Conservation (phyloP, 257 asterid genomes). For the Nicotiana tomentosiformis region DNA sequence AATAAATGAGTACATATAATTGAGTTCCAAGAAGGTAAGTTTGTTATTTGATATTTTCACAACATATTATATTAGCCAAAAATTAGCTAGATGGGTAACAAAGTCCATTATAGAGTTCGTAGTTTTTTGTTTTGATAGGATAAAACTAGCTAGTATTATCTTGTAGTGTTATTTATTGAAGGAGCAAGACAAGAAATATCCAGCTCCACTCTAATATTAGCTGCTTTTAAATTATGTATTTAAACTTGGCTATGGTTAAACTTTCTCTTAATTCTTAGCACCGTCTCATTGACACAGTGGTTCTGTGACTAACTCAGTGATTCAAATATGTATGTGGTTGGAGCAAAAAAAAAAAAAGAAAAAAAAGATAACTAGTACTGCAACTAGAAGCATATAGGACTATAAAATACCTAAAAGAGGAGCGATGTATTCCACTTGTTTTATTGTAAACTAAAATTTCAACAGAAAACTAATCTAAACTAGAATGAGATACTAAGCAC, state of each 20-base stretch:
- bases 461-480: too few species aligned
- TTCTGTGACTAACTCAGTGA: neutral
- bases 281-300: neutral
- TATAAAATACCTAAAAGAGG: too few species aligned
- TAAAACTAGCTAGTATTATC: neutral
- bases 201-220: constrained; percentile 12
- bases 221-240: neutral
- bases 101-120: neutral
- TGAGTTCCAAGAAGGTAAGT: too few species aligned
- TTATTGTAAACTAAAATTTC: too few species aligned
- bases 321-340: neutral
- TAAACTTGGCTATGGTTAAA: neutral
- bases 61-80: neutral
- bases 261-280: neutral
- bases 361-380: too few species aligned
- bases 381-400: too few species aligned
- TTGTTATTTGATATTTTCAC: neutral
- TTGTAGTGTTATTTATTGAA: too few species aligned
- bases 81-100: neutral
- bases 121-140: neutral
- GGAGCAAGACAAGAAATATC: constrained; percentile 32
- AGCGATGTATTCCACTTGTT: too few species aligned
- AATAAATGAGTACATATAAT: neutral
- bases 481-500: too few species aligned
- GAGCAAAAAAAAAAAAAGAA: too few species aligned